Percentiles rank a stretch among this genome's conserved stretches.
phyloP scores from a whole-genome alignment of 805 yeast genomes.

The Ascoidea tarda region DNA sequence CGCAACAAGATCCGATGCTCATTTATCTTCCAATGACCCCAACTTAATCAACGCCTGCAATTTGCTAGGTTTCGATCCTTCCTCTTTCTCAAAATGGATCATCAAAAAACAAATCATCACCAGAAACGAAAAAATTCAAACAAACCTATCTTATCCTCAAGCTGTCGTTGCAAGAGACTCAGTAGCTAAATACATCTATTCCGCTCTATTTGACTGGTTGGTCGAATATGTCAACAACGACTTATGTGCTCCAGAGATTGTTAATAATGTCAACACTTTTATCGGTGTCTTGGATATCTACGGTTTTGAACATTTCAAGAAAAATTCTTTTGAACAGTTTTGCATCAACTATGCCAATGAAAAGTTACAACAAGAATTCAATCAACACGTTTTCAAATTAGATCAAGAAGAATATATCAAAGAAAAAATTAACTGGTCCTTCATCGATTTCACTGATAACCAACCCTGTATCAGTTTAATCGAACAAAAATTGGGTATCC shows the following conservation, averaged over 20 bases:
- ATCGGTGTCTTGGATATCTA: constrained; percentile 96
- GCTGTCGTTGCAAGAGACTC: constrained; percentile 91
- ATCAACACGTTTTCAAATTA: constrained; percentile 91
- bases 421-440: constrained; percentile 93
- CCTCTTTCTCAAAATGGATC: constrained; percentile 75
- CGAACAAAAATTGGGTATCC: constrained; percentile 78
- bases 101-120: constrained; percentile 85
- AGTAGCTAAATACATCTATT: constrained; percentile 87
- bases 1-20: constrained; percentile 75
- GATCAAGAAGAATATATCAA: constrained; percentile 92
- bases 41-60: constrained; percentile 71
- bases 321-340: constrained; percentile 91
- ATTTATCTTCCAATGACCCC: constrained; percentile 76
- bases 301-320: constrained; percentile 92
- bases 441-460: constrained; percentile 89
- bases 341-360: constrained; percentile 96
- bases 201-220: constrained; percentile 91
- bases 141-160: constrained; percentile 70
- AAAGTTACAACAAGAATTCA: constrained; percentile 93
- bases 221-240: constrained; percentile 74
- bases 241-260: constrained; percentile 62
- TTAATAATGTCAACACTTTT: constrained; percentile 46
- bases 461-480: constrained; percentile 93
- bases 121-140: constrained; percentile 82
- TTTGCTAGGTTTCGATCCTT: constrained; percentile 66